Evolutionary conservation across 768 basidiomycete species (phyloP).

Genomic region (Panus rudis): DNA sequence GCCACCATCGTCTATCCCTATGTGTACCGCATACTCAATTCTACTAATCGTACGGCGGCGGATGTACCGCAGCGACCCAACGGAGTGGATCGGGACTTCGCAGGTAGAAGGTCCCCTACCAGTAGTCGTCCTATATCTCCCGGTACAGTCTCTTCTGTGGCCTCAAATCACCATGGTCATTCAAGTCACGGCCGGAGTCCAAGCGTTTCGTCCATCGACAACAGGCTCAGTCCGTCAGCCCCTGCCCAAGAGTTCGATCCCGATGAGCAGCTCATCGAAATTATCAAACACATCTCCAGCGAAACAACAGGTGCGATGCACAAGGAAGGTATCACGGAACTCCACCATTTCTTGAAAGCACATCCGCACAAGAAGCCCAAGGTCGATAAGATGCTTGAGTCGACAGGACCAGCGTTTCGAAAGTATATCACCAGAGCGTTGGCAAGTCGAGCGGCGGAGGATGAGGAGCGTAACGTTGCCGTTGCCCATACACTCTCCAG

Average conservation of each 20-base stretch:
- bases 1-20: conserved; percentile 97
- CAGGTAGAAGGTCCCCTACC: conserved; percentile 47
- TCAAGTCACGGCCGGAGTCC: conserved; percentile 64
- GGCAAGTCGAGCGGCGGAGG: conserved; percentile 82
- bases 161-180: conserved; percentile 37
- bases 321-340: conserved; percentile 90
- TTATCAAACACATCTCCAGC: conserved; percentile 83
- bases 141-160: conserved; percentile 44
- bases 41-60: conserved; percentile 40
- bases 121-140: conserved; percentile 71
- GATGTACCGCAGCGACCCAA: conserved; percentile 26
- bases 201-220: conserved; percentile 57
- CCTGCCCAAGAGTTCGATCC: conserved; percentile 80
- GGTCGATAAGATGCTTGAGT: conserved; percentile 84
- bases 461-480: conserved; percentile 70
- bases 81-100: conserved; percentile 26
- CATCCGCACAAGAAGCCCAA: conserved; percentile 78
- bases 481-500: conserved; percentile 82
- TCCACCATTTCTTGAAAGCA: conserved; percentile 89
- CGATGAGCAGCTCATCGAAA: conserved; percentile 72
- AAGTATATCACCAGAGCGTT: conserved; percentile 88
- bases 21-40: conserved; percentile 86
- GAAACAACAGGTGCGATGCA: conserved; percentile 85
- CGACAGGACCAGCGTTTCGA: conserved; percentile 83
- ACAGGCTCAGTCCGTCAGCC: conserved; percentile 38